Percentiles rank a stretch among this genome's conserved stretches.
phyloP scores from a whole-genome alignment of 2,329 filamentous ascomycete species.

The Epichloe aotearoae region DNA sequence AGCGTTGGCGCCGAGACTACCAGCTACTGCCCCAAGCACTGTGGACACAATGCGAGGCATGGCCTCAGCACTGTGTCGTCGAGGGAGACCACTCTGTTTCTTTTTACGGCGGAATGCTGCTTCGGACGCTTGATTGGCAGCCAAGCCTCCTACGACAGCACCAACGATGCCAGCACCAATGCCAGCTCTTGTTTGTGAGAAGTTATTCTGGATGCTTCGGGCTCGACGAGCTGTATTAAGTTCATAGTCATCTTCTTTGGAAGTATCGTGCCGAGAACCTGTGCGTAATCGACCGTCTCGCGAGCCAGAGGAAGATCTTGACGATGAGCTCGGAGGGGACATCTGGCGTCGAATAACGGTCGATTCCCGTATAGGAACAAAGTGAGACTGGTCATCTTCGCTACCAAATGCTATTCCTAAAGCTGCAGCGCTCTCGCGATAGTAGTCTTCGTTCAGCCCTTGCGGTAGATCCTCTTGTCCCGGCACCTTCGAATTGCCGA shows the following conservation, averaged over 20 bases:
- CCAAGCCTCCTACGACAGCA: conserved; percentile 39
- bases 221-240: conserved; percentile 26
- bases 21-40: conserved; percentile 40
- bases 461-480: not conserved
- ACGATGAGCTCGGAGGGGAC: conserved; percentile 3
- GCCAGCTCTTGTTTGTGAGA: conserved; percentile 34
- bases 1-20: conserved; percentile 40
- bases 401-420: not conserved
- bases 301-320: conserved; percentile 15
- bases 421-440: conserved; percentile 2
- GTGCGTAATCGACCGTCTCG: conserved; percentile 8
- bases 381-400: not conserved
- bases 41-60: conserved; percentile 31
- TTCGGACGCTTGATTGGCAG: conserved; percentile 35
- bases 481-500: not conserved
- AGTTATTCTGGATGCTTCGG: conserved; percentile 30
- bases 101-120: conserved; percentile 21
- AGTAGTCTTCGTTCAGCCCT: conserved; percentile 3
- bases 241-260: conserved; percentile 2
- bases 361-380: not conserved
- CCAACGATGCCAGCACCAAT: conserved; percentile 39
- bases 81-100: conserved; percentile 11
- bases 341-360: not conserved
- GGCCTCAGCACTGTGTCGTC: conserved; percentile 15
- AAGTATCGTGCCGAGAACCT: conserved; percentile 5